Base-by-base conservation (phyloP, 306 rosid species). In the Acmispon strigosus region DNA sequence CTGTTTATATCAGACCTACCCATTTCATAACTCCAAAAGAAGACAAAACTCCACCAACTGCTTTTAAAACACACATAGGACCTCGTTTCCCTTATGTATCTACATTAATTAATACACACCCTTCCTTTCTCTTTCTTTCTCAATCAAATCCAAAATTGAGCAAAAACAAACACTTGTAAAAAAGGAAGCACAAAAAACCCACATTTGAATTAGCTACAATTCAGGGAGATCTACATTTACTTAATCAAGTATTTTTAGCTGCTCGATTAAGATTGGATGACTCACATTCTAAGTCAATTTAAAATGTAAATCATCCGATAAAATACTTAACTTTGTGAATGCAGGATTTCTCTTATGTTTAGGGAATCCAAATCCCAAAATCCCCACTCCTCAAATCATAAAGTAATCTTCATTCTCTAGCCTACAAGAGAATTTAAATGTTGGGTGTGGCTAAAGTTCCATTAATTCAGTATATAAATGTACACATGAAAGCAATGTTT, bases 21-120 rank as follows among this genome's bases (percentile, higher is more conserved):
- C 96, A 87, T 77, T 80, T 80, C 90, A 81, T 55, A 37, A 62
- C 39, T 82, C 79, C 79, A 63, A 67, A 77, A 72, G 8, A 84
- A 67, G 89, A 87, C 90, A 87, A 87, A 81, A 39, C 43, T 79
- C 78, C 86, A 86, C 86, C 83, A 85, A 58, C 83, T 52, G 69
- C 80, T 56, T 76, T 84, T 77, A 84, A 55, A 67, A 27, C 75
- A 62, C 47, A 74, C 71, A 66, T 83, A 73, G 83, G 43, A 70
- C 85, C 80, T 83, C 76, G 9, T 82, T 69, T 81, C 79, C 76
- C 66, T 76, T 69, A 65, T 62, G 67, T 8, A 58, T 42, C 4
- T 15, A 41, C 37, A 55, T 56, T 56, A 16, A 57, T 43, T 74
- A n/a, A 1, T 22, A 22, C 24, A 57, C 45, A 29, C 43, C 50